Percentiles rank a stretch among this genome's conserved stretches.
Conservation (phyloP, 2,329 filamentous ascomycete species). For the Hymenoscyphus scutula region DNA sequence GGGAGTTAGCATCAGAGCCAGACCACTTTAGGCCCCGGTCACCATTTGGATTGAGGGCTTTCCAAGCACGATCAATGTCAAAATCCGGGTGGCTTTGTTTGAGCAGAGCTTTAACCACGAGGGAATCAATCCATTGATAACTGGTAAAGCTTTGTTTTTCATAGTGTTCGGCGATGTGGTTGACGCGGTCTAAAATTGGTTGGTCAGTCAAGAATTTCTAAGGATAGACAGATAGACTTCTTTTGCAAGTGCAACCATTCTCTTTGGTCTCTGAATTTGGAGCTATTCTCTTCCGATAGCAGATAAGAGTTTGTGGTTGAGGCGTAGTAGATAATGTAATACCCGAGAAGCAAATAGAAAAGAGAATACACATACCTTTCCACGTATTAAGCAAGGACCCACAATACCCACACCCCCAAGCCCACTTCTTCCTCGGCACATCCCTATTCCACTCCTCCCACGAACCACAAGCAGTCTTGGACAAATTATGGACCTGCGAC, state of each 20-base stretch:
- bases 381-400: conserved; percentile 23
- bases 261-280: neutral
- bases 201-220: neutral
- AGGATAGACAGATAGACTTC: neutral
- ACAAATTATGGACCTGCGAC: conserved; percentile 22
- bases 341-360: neutral
- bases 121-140: conserved; percentile 22
- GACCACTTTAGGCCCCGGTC: conserved; percentile 22
- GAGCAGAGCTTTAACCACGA: conserved; percentile 27
- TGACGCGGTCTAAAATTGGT: conserved; percentile 18
- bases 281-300: neutral
- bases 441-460: conserved; percentile 27
- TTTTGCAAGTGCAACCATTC: neutral
- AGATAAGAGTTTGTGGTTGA: conserved; percentile 1
- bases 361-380: conserved; percentile 24
- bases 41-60: conserved; percentile 2
- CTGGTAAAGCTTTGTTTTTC: conserved; percentile 21
- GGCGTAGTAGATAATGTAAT: neutral
- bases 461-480: conserved; percentile 7
- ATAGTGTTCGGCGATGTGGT: conserved; percentile 29
- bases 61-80: conserved; percentile 23
- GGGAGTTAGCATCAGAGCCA: conserved; percentile 13
- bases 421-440: conserved; percentile 19
- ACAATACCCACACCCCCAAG: conserved; percentile 31
- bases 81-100: conserved; percentile 24